phyloP scores from a whole-genome alignment of 768 basidiomycete species.

The Lactifluus rugatus region DNA sequence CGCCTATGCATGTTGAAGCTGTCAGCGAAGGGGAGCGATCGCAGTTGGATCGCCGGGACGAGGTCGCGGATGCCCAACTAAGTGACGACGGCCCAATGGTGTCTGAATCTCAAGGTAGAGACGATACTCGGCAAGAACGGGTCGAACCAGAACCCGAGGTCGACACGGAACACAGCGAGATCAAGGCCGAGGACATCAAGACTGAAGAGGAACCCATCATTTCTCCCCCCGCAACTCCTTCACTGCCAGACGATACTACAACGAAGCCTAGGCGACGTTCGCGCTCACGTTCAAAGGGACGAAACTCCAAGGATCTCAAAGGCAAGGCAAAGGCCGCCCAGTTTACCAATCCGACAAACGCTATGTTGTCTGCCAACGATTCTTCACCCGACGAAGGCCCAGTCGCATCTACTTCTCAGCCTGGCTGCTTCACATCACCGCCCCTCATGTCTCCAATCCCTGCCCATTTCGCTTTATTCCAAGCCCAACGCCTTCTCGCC shows the following conservation, averaged over 20 bases:
- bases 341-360: slow-evolving; percentile 37
- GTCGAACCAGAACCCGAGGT: slow-evolving; percentile 8
- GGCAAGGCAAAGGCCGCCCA: slow-evolving; percentile 28
- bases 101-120: slow-evolving; percentile 7
- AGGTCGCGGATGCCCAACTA: slow-evolving; percentile 1
- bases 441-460: slow-evolving; percentile 48
- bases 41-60: slow-evolving; percentile 27
- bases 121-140: neutral
- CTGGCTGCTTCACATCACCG: slow-evolving; percentile 10
- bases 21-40: slow-evolving; percentile 74
- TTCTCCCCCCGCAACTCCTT: slow-evolving; percentile 18
- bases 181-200: slow-evolving; percentile 19
- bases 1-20: slow-evolving; percentile 76
- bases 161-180: slow-evolving; percentile 10
- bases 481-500: slow-evolving; percentile 15
- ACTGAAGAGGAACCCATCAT: slow-evolving; percentile 20
- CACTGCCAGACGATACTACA: slow-evolving; percentile 22
- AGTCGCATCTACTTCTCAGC: slow-evolving; percentile 24
- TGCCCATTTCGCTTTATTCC: slow-evolving; percentile 35
- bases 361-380: slow-evolving; percentile 43
- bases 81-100: slow-evolving; percentile 8
- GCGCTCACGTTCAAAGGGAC: slow-evolving; percentile 53
- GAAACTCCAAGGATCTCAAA: slow-evolving; percentile 66
- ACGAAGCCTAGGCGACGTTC: slow-evolving; percentile 52
- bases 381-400: slow-evolving; percentile 51